Evolutionary conservation across 2,329 filamentous ascomycete genomes (phyloP).

Genomic region (Septoria linicola): DNA sequence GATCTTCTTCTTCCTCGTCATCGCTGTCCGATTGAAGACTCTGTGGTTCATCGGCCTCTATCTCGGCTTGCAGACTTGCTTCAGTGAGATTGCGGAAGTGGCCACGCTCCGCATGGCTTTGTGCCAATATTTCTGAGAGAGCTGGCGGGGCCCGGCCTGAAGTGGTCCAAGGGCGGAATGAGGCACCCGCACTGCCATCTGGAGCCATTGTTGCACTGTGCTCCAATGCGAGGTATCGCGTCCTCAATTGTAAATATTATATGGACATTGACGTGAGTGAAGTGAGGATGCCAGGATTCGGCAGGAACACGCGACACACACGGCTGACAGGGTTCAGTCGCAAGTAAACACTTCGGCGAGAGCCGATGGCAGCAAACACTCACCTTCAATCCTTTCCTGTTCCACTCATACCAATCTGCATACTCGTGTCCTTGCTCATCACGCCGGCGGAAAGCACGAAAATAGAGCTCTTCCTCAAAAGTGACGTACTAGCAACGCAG

Average conservation of each 20-base stretch:
- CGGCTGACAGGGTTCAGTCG: no score
- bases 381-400: no score
- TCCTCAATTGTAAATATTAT: background rate
- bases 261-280: background rate
- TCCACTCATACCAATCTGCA: no score
- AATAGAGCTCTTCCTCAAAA: no score
- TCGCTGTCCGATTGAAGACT: constrained; percentile 47
- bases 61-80: constrained; percentile 67
- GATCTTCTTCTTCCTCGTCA: constrained; percentile 46
- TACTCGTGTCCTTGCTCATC: background rate
- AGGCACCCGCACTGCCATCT: constrained; percentile 44
- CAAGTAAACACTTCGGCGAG: no score
- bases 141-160: constrained; percentile 56
- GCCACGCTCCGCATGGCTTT: constrained; percentile 74
- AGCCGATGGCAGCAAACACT: no score
- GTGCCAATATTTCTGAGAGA: constrained; percentile 72
- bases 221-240: no score
- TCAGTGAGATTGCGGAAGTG: constrained; percentile 81
- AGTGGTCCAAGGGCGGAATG: constrained; percentile 63
- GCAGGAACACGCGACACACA: no score
- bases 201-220: constrained; percentile 13
- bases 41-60: constrained; percentile 50
- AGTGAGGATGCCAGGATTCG: background rate
- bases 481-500: no score
- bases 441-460: no score